These are phyloP conservation scores for Suhomyces guaymorum DNA, from an alignment of 1,139 yeast genomes.

Conservation along the genomic window DNA sequence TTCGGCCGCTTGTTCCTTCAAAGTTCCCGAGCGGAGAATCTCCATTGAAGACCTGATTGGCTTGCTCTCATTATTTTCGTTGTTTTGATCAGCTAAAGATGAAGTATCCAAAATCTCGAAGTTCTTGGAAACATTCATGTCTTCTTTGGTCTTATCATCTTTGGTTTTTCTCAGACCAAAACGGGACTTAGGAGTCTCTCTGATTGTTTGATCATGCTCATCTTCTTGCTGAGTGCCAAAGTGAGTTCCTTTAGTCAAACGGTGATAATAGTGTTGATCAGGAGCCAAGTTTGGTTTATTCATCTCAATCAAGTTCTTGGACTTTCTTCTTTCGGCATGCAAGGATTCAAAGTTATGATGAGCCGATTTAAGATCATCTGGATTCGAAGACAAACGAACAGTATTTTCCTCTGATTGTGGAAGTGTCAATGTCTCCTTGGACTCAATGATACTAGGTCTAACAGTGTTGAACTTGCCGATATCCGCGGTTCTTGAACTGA, in stretches of 20 bases:
- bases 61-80: conserved; percentile 10
- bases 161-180: conserved; percentile 3
- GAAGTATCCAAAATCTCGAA: conserved; percentile 18
- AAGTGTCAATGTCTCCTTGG: conserved; percentile 29
- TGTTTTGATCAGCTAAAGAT: conserved; percentile 13
- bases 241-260: too few species aligned
- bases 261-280: conserved; percentile 9
- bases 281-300: conserved; percentile 16
- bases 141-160: conserved; percentile 4
- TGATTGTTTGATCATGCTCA: too few species aligned
- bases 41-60: conserved; percentile 30
- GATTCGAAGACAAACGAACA: conserved; percentile 6
- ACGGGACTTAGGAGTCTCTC: conserved; percentile 2
- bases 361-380: conserved; percentile 23
- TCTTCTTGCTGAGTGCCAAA: too few species aligned
- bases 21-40: conserved; percentile 28
- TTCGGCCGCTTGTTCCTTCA: conserved; percentile 8
- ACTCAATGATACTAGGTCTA: conserved; percentile 30
- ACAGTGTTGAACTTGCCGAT: conserved; percentile 28
- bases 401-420: conserved; percentile 5
- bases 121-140: conserved; percentile 13
- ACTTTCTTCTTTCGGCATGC: conserved; percentile 13
- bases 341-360: conserved; percentile 26
- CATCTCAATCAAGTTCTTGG: conserved; percentile 15
- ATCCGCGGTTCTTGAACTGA: conserved; percentile 36